Base-by-base conservation (phyloP, 139 green algal species). In the Chlorella sp. region DNA sequence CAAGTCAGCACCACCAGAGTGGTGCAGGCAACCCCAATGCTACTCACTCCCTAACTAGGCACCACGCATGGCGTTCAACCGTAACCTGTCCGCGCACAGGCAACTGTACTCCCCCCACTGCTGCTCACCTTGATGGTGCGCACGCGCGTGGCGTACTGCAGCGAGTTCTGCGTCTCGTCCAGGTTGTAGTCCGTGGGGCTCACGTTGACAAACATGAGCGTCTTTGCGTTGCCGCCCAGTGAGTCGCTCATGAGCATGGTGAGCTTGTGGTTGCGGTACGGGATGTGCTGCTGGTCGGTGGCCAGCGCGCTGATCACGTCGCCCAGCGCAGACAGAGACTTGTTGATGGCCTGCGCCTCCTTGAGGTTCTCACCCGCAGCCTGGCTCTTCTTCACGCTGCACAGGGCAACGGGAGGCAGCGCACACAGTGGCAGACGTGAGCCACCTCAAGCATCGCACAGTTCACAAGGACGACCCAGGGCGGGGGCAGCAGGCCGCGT, bases 321-420 rank as follows among this genome's bases (percentile, higher is more conserved):
- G 27, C 95, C 95, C 27, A 99, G 87, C 29, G 95, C 95, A 0
- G 79, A 91, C 50, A 99, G 86, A 0, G 85, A 94, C 87, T 98
- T 98, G 93, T 99, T 99, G 90, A 99, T 99, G 63, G 94, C 90
- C 82, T 97, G 90, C 31, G 95, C 95, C 83, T 98, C 95, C 87
- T 97, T 98, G 31, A 98, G 86, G 84, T 94, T 89, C 77, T 97
- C 92, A 2, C 95, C 95, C 26, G 79, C 86, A 30, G 84, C 89
- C 23, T 85, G 85, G 5, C 80, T 92, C 91, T 99, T 99, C 88
- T 98, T 98, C 31, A 98, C 82, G 49, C 91, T 95, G 81, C 68
- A 68, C n/a, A n/a, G n/a, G n/a, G n/a, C n/a, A n/a, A n/a, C n/a
- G n/a, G n/a, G n/a, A n/a, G n/a, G n/a, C n/a, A n/a, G n/a, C n/a